A percentile compares a stretch with the other conserved stretches of the same genome.
These are phyloP conservation scores for Epichloe elymi DNA, from an alignment of 2,329 filamentous ascomycete species.

Conservation along the genomic window DNA sequence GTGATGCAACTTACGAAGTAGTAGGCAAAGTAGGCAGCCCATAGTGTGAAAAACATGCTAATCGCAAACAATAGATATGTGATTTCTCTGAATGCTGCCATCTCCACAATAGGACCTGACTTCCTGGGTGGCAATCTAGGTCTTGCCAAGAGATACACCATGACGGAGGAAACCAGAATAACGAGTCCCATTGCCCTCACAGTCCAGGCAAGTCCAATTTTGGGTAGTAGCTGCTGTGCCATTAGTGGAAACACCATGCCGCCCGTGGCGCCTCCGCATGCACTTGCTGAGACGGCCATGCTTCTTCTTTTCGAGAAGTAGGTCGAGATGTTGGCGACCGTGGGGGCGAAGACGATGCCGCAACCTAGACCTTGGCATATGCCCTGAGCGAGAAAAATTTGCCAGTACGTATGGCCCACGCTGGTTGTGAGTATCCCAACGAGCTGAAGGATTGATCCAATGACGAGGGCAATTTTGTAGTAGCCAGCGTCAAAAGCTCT, in stretches of 20 bases:
- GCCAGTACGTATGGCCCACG: slow-evolving; percentile 29
- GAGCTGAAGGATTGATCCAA: slow-evolving; percentile 28
- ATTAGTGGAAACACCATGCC: slow-evolving; percentile 51
- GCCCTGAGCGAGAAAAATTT: slow-evolving; percentile 38
- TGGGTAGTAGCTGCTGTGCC: slow-evolving; percentile 41
- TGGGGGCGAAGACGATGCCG: slow-evolving; percentile 41
- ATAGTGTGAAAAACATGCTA: slow-evolving; percentile 28
- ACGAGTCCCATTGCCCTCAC: slow-evolving; percentile 49
- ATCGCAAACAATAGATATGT: slow-evolving; percentile 26
- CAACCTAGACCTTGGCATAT: slow-evolving; percentile 43
- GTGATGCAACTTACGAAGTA: slow-evolving; percentile 24
- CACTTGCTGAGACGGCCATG: slow-evolving; percentile 45
- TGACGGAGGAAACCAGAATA: slow-evolving; percentile 31
- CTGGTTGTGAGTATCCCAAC: slow-evolving; percentile 33
- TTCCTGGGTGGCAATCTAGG: slow-evolving; percentile 35
- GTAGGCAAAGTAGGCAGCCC: slow-evolving; percentile 37
- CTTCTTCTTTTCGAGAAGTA: slow-evolving; percentile 48
- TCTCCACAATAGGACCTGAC: slow-evolving; percentile 37
- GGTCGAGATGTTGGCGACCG: slow-evolving; percentile 40
- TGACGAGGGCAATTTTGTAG: slow-evolving; percentile 18
- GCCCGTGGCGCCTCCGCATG: slow-evolving; percentile 47
- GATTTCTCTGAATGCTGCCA: slow-evolving; percentile 34
- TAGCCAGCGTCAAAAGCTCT: slow-evolving; percentile 29
- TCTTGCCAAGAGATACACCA: slow-evolving; percentile 28
- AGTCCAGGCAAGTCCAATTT: slow-evolving; percentile 51